These are phyloP conservation scores for Russula sp. DNA, from an alignment of 768 basidiomycete genomes.

Conservation along the genomic window DNA sequence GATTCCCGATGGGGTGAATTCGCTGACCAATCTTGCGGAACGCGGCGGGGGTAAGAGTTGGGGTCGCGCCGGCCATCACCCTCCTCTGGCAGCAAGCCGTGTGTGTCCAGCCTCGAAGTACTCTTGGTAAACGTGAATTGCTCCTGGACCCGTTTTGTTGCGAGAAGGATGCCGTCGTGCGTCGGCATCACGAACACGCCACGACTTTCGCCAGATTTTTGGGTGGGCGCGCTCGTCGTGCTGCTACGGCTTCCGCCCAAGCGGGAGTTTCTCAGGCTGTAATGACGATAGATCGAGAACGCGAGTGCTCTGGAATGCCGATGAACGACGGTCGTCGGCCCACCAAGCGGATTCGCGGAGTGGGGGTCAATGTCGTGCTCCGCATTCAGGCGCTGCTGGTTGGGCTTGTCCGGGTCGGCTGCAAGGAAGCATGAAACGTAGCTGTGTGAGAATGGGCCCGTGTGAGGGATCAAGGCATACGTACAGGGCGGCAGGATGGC, in stretches of 20 bases:
- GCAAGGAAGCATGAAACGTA: slow-evolving; percentile 27
- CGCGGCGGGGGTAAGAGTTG: background rate
- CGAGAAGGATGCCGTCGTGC: slow-evolving; percentile 50
- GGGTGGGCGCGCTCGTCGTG: slow-evolving; percentile 21
- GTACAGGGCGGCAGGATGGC: slow-evolving; percentile 18
- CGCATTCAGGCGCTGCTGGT: slow-evolving; percentile 64
- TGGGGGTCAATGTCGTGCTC: slow-evolving; percentile 49
- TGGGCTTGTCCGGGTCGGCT: slow-evolving; percentile 48
- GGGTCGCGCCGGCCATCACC: background rate
- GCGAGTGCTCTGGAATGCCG: slow-evolving; percentile 76
- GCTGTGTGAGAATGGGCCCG: background rate
- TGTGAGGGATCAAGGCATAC: background rate
- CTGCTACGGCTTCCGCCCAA: slow-evolving; percentile 18
- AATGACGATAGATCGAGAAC: slow-evolving; percentile 72
- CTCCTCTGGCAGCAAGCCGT: slow-evolving; percentile 14
- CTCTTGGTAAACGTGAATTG: slow-evolving; percentile 40
- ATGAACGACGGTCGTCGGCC: slow-evolving; percentile 66
- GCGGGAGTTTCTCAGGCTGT: slow-evolving; percentile 32
- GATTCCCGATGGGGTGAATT: background rate
- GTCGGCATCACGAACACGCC: slow-evolving; percentile 11
- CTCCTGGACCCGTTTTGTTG: slow-evolving; percentile 69
- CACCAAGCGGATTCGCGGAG: slow-evolving; percentile 38
- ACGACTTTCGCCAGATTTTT: slow-evolving; percentile 14
- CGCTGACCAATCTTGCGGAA: background rate
- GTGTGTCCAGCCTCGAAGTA: slow-evolving; percentile 4